Conservation (phyloP, 2,329 filamentous ascomycete species). For the Colletotrichum sp. region DNA sequence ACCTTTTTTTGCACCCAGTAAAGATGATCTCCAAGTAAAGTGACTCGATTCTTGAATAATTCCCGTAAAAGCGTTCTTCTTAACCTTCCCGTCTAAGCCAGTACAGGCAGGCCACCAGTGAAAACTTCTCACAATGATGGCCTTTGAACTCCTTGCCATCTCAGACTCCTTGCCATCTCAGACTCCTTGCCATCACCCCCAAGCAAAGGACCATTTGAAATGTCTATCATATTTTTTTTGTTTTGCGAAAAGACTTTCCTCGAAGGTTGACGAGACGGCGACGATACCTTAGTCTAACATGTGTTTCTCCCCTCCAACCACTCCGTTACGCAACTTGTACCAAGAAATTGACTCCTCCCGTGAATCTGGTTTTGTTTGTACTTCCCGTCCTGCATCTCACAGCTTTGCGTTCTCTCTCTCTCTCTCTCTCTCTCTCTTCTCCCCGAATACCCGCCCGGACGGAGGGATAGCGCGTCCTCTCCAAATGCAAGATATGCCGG, state of each 20-base stretch:
- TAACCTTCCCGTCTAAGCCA: no score
- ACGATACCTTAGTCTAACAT: neutral
- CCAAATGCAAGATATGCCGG: neutral
- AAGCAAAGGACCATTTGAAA: neutral
- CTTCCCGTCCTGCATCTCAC: neutral
- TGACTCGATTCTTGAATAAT: no score
- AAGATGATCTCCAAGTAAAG: neutral
- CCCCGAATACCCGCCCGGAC: neutral
- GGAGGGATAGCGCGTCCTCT: neutral
- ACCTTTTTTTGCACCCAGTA: neutral
- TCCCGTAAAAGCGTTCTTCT: no score
- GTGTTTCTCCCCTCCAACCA: neutral
- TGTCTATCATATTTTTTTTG: neutral
- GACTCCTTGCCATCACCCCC: no score
- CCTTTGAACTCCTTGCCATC: no score
- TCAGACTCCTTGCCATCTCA: no score
- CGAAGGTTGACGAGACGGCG: neutral
- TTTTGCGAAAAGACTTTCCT: neutral
- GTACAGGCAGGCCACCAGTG: no score
- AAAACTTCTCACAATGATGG: no score
- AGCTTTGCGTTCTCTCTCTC: fast-evolving
- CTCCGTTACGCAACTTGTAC: neutral
- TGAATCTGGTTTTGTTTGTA: neutral
- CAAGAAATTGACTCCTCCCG: neutral
- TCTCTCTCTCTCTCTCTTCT: neutral